Evolutionary conservation across 805 yeast genomes (phyloP), one percentile per base, ranked within the genome.

Genomic region (Brettanomyces sp.): DNA sequence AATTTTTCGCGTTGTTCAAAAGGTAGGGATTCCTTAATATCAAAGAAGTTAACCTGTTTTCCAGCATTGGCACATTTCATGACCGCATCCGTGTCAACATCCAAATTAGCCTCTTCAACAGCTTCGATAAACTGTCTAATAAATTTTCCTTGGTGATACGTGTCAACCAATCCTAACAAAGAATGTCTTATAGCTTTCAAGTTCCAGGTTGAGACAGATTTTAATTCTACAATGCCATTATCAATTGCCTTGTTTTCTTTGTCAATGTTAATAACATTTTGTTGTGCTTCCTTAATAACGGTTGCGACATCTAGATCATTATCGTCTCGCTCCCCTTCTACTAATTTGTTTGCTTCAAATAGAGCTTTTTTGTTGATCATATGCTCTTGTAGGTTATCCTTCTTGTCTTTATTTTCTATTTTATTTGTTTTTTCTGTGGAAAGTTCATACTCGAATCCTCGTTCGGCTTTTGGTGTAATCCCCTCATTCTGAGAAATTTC

Each of bases 161-260:
- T 47, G 32, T 54, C 57, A 4, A 56, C 57, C 18, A 80, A 60
- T 1, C 81, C 85, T 22, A 79, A 58, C 36, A 89, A 68, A 3
- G 91, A 77, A 54, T 85, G 86, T 59, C 91, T 78, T 48, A 90
- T 82, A 13, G 82, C 82, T 52, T 81, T 82, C 65, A 89, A 73
- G 11, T 93, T 95, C 49, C 79, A 77, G 0, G 95, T 78, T 39
- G 80, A 82, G 7, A 87, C 95, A 1, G 95, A 72, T 41, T 66
- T 64, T 42, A 90, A 70, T 11, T 52, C 56, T 2, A 71, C 79
- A 33, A 73, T 68, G 38, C 76, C 76, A 50, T 82, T 85, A 2
- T 72, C 73, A 12, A 86, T 57, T 22, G 52, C 53, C 39, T 42
- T 35, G 32, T 50, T 45, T 18, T 43, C 45, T 5, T 36, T n/a